These are phyloP conservation scores for Silene noctiflora DNA, from an alignment of 179 eudicot species.

Conservation along the genomic window DNA sequence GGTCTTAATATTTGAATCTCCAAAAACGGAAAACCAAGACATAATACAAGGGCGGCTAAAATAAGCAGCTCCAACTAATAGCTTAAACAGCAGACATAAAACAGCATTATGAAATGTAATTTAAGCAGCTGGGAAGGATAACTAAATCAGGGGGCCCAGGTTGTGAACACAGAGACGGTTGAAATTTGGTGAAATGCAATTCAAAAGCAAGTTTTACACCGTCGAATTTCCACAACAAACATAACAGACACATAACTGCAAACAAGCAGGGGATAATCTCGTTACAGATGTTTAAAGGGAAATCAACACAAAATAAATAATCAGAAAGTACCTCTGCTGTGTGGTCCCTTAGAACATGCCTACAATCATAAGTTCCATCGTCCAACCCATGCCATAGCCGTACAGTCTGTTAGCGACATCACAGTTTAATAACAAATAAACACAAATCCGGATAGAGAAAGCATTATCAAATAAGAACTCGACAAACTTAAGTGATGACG, in stretches of 20 bases:
- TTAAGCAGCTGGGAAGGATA: background rate
- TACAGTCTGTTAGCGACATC: constrained; percentile 50
- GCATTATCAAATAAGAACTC: background rate
- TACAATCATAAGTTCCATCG: constrained; percentile 66
- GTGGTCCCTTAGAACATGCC: constrained; percentile 77
- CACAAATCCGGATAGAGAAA: background rate
- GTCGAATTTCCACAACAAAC: background rate
- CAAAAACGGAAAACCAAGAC: background rate
- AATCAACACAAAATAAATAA: background rate
- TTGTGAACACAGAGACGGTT: background rate
- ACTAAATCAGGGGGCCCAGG: background rate
- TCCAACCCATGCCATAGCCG: constrained; percentile 82
- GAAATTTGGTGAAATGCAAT: background rate
- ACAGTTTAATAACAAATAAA: constrained; percentile 14
- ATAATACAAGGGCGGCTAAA: background rate
- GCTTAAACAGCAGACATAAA: background rate
- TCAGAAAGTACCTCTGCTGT: constrained; percentile 65
- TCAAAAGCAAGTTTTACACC: background rate
- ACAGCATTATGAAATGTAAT: background rate
- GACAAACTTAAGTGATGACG: background rate
- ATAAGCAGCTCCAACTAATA: background rate
- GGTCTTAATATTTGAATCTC: background rate
- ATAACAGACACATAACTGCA: background rate
- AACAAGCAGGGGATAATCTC: background rate
- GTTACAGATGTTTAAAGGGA: background rate